Conservation (phyloP, 2,329 filamentous ascomycete genomes). For the Colletotrichum sp. region DNA sequence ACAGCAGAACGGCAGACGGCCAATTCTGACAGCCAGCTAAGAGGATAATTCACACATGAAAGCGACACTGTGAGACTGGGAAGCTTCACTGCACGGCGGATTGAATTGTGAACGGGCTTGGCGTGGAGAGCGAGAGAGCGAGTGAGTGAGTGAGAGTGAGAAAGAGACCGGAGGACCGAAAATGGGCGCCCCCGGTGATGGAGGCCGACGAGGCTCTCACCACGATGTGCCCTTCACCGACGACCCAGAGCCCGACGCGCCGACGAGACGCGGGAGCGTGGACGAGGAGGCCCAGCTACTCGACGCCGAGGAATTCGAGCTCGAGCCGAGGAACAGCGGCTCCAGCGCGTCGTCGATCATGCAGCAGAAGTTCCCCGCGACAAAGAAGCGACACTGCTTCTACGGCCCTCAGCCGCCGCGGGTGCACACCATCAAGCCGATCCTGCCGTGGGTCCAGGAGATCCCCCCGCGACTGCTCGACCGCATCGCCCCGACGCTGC, state of each 20-base stretch:
- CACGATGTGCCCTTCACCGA: constrained; percentile 8
- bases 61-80: background rate
- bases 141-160: background rate
- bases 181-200: constrained; percentile 11
- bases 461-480: constrained; percentile 3
- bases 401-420: constrained; percentile 11
- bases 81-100: background rate
- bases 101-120: background rate
- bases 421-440: background rate
- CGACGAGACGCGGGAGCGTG: background rate
- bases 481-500: constrained; percentile 5
- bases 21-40: background rate
- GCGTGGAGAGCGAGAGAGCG: background rate
- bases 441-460: constrained; percentile 3
- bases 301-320: constrained; percentile 9
- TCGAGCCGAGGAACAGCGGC: constrained; percentile 1
- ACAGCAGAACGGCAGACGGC: background rate
- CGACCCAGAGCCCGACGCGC: background rate
- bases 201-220: background rate
- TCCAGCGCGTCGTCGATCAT: background rate
- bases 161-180: background rate
- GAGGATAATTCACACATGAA: background rate
- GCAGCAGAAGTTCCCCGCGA: constrained; percentile 12
- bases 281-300: constrained; percentile 10
- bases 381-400: constrained; percentile 7